Evolutionary conservation across 192 early-diverging fungal species (phyloP).

Genomic region (Coemansia sp.): DNA sequence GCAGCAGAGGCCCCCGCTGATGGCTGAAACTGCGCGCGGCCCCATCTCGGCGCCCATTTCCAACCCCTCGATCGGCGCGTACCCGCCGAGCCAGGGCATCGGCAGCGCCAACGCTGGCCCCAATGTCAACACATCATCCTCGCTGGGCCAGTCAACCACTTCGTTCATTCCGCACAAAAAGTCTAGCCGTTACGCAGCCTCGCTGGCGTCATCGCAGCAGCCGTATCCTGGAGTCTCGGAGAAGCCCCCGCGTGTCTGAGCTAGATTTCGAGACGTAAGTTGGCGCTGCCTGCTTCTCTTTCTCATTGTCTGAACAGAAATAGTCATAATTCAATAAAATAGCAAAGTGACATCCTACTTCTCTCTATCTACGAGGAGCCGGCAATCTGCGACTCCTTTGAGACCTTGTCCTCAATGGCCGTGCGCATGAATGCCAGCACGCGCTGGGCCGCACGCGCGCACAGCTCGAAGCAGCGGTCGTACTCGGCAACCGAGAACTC

Average conservation of each 20-base stretch:
- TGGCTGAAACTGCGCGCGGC: neutral
- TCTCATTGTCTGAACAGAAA: neutral
- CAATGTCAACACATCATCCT: no score
- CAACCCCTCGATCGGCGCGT: slow-evolving; percentile 17
- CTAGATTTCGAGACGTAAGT: neutral
- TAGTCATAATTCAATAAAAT: neutral
- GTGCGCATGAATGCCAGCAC: slow-evolving; percentile 65
- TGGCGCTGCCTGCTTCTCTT: neutral
- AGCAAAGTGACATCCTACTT: neutral
- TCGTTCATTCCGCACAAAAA: slow-evolving; percentile 2
- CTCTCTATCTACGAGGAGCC: neutral
- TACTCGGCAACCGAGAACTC: slow-evolving; percentile 65
- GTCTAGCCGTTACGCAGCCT: slow-evolving; percentile 3
- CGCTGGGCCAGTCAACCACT: slow-evolving; percentile 1
- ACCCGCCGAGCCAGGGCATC: slow-evolving; percentile 16
- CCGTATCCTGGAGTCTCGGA: neutral
- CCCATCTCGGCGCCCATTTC: slow-evolving; percentile 14
- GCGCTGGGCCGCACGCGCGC: slow-evolving; percentile 44
- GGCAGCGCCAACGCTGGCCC: slow-evolving; percentile 14
- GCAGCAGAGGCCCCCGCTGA: slow-evolving; percentile 3
- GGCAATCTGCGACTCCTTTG: slow-evolving; percentile 28
- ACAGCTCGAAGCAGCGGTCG: slow-evolving; percentile 39
- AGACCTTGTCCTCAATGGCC: slow-evolving; percentile 58
- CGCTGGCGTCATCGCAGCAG: slow-evolving; percentile 9
- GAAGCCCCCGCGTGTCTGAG: slow-evolving; percentile 25